Conservation (phyloP, 2,329 filamentous ascomycete species). For the Daldinia eschscholtzii region DNA sequence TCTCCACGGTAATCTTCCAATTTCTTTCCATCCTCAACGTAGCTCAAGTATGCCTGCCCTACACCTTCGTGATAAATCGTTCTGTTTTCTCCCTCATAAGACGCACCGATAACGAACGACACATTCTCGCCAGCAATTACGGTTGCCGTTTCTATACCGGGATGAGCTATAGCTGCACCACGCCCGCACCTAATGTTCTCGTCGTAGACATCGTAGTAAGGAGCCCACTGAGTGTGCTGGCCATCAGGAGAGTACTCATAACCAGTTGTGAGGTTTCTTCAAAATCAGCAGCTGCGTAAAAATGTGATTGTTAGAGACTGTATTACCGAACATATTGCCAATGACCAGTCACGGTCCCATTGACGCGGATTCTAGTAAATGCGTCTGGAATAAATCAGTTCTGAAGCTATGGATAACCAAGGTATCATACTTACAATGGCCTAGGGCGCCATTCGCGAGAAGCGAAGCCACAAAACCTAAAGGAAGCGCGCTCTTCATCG, state of each 20-base stretch:
- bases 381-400: not conserved
- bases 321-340: constrained; percentile 3
- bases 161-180: not conserved
- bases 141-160: not conserved
- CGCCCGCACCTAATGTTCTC: constrained; percentile 5
- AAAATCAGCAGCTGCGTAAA: not conserved
- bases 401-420: not conserved
- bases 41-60: not conserved
- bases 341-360: not conserved
- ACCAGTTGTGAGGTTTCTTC: not conserved
- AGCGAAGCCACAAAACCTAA: not conserved
- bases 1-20: not conserved
- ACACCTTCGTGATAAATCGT: constrained; percentile 2
- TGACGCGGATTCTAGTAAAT: not conserved
- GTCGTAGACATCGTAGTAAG: constrained; percentile 1
- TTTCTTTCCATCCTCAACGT: not conserved
- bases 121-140: not conserved
- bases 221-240: not conserved
- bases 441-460: not conserved
- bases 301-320: not conserved
- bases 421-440: not conserved
- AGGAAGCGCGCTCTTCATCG: not conserved
- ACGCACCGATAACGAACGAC: not conserved
- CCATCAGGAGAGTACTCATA: not conserved
- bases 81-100: not conserved